Evolutionary conservation across 139 green algal genomes (phyloP).

Genomic region (Chlamydomonas sphaeroides): DNA sequence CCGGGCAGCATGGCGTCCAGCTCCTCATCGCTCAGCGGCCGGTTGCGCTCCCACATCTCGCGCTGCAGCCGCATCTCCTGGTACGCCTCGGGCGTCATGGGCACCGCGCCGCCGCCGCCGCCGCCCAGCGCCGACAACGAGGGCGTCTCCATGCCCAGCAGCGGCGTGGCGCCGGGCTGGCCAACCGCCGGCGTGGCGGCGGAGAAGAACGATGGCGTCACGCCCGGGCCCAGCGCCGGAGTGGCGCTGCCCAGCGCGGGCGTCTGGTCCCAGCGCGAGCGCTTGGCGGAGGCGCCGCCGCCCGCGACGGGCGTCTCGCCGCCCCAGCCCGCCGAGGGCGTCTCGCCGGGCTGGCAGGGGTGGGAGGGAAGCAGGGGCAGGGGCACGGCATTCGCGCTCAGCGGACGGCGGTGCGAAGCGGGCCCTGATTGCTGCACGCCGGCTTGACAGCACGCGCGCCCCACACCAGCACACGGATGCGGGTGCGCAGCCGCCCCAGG

Average conservation of each 20-base stretch:
- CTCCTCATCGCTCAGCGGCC: constrained; percentile 92
- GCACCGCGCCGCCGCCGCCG: constrained; percentile 12
- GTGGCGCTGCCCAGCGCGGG: constrained; percentile 65
- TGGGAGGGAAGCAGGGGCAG: neutral
- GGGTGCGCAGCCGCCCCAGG: too few species aligned
- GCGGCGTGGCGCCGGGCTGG: constrained; percentile 38
- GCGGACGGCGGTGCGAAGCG: too few species aligned
- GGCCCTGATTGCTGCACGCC: too few species aligned
- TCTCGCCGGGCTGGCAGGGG: constrained; percentile 39
- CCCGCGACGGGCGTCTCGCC: constrained; percentile 49
- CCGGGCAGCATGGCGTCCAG: constrained; percentile 94
- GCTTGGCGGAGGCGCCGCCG: constrained; percentile 55
- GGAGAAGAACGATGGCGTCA: constrained; percentile 67
- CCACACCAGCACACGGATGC: too few species aligned
- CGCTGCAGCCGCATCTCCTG: constrained; percentile 68
- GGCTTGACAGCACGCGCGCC: too few species aligned
- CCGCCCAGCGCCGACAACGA: constrained; percentile 22
- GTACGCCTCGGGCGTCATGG: constrained; percentile 67
- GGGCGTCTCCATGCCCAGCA: constrained; percentile 78
- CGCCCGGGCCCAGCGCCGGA: constrained; percentile 44
- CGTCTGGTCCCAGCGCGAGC: constrained; percentile 89
- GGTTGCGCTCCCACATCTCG: constrained; percentile 95
- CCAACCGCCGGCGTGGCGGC: constrained; percentile 74
- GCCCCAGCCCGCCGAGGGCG: constrained; percentile 48
- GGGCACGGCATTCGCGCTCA: too few species aligned